Evolutionary conservation across 23 red algal genomes (phyloP).

Genomic region (Gracilaria gracilis): DNA sequence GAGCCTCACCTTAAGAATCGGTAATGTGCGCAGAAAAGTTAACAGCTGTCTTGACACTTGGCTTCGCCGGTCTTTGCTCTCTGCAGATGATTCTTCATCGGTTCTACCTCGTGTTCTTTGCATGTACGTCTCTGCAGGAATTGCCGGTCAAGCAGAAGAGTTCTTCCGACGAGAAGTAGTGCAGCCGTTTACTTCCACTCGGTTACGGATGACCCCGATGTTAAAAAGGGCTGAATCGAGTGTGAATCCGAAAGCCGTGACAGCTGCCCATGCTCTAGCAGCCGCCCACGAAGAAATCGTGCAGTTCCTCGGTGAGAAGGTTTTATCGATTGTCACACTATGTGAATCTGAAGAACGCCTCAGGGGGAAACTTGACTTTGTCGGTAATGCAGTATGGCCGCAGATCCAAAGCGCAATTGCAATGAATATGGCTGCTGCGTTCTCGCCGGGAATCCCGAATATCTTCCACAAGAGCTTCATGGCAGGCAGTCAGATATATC

Average conservation of each 20-base stretch:
- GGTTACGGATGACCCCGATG: slow-evolving; percentile 63
- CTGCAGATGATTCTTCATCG: slow-evolving; percentile 19
- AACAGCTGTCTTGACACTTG: slow-evolving; percentile 60
- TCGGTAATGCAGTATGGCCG: slow-evolving; percentile 80
- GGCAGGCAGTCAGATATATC: slow-evolving; percentile 62
- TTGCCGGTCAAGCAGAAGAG: slow-evolving; percentile 63
- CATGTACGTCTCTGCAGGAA: slow-evolving; percentile 63
- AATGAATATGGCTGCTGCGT: slow-evolving; percentile 65
- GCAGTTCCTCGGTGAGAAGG: slow-evolving; percentile 64
- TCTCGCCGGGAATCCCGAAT: slow-evolving; percentile 83
- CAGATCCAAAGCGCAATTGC: slow-evolving; percentile 70
- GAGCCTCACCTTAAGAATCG: slow-evolving; percentile 35
- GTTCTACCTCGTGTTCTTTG: slow-evolving; percentile 59
- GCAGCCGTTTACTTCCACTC: slow-evolving; percentile 39
- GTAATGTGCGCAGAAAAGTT: slow-evolving; percentile 48
- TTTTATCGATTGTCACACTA: slow-evolving; percentile 70
- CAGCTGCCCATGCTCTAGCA: slow-evolving; percentile 64
- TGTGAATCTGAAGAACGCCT: slow-evolving; percentile 57
- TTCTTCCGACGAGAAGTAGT: slow-evolving; percentile 80
- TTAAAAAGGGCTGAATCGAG: slow-evolving; percentile 49
- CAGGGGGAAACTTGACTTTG: slow-evolving; percentile 76
- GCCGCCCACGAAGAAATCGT: slow-evolving; percentile 70
- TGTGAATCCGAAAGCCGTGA: slow-evolving; percentile 23
- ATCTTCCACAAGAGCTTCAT: slow-evolving; percentile 76
- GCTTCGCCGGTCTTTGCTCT: slow-evolving; percentile 52